These are phyloP conservation scores for Posidonia oceanica DNA, from an alignment of 116 monocot species.

Conservation along the genomic window DNA sequence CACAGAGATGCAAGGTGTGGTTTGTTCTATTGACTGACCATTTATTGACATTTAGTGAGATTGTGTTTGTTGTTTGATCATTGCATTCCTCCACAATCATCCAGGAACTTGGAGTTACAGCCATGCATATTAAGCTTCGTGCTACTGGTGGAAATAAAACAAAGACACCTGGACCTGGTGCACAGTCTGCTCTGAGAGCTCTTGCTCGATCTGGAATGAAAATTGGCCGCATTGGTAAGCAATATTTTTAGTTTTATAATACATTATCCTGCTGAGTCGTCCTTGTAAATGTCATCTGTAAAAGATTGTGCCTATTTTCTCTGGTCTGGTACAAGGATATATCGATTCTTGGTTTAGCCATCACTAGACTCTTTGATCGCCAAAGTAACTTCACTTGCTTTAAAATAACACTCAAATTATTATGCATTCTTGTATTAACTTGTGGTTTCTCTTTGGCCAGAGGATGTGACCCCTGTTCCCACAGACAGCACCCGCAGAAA, in stretches of 20 bases:
- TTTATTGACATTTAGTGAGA: background rate
- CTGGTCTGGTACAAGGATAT: too few relatives aligned
- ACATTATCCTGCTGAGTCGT: too few relatives aligned
- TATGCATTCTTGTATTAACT: background rate
- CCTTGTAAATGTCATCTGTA: too few relatives aligned
- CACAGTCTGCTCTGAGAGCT: constrained; percentile 38
- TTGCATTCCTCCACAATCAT: background rate
- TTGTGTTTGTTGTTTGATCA: background rate
- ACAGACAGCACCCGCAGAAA: constrained; percentile 24
- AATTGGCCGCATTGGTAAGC: constrained; percentile 37
- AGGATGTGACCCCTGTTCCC: constrained; percentile 22
- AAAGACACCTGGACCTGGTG: constrained; percentile 37
- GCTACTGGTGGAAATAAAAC: constrained; percentile 45
- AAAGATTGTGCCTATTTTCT: too few relatives aligned
- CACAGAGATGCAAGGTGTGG: constrained; percentile 21
- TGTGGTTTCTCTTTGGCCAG: constrained; percentile 2
- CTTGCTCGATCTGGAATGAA: constrained; percentile 45
- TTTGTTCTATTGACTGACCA: background rate
- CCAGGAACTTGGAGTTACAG: constrained; percentile 28
- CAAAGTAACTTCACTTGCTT: too few relatives aligned
- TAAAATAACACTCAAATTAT: too few relatives aligned
- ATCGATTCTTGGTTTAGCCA: too few relatives aligned
- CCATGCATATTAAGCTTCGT: constrained; percentile 39
- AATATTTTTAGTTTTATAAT: background rate
- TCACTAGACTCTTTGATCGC: too few relatives aligned